phyloP scores from a whole-genome alignment of 306 rosid species.

The Vigna reflexopilosa region DNA sequence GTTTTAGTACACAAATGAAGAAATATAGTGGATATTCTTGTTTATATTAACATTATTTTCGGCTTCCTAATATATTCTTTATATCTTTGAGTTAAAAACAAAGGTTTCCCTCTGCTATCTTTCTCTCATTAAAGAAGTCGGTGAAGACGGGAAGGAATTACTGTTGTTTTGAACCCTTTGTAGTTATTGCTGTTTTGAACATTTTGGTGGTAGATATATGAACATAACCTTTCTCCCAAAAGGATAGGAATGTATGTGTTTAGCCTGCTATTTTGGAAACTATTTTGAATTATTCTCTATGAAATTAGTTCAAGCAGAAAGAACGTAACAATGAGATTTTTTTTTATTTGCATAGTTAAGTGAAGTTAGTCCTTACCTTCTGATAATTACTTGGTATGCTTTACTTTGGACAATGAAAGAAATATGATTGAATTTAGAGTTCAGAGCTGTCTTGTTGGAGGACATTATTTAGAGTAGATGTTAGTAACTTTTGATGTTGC shows the following conservation, averaged over 20 bases:
- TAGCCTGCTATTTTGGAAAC: not conserved
- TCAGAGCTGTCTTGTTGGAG: not conserved
- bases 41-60: not conserved
- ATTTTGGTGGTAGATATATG: not conserved
- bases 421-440: constrained; percentile 1
- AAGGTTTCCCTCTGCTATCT: not conserved
- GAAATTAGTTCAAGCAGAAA: not conserved
- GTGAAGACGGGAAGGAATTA: not conserved
- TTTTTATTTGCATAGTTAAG: not conserved
- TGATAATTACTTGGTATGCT: not conserved
- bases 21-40: not conserved
- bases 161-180: not conserved
- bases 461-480: not conserved
- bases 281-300: not conserved
- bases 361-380: not conserved
- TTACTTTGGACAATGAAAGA: not conserved
- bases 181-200: not conserved
- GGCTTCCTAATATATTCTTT: not conserved
- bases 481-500: not conserved
- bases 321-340: not conserved
- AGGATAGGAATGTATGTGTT: not conserved
- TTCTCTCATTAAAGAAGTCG: not conserved
- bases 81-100: not conserved
- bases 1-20: not conserved
- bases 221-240: not conserved